phyloP scores from a whole-genome alignment of 2,329 filamentous ascomycete genomes.

The Neonectria ditissima region DNA sequence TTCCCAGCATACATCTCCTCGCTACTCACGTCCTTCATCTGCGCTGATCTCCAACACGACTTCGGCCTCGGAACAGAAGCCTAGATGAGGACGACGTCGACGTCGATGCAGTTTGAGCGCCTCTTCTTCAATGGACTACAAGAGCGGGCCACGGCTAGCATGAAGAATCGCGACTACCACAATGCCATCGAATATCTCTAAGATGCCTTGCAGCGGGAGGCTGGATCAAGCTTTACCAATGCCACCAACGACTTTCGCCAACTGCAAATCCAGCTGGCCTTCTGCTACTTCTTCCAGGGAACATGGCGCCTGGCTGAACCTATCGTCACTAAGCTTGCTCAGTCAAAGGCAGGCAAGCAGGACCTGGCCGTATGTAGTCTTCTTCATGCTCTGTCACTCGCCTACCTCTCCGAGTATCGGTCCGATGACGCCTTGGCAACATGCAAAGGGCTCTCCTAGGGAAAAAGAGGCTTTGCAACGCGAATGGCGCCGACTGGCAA shows the following conservation, averaged over 20 bases:
- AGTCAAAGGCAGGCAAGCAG: neutral
- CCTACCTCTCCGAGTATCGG: constrained; percentile 34
- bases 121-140: constrained; percentile 35
- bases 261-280: constrained; percentile 38
- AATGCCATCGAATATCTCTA: constrained; percentile 41
- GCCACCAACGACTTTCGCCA: constrained; percentile 18
- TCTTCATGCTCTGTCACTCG: constrained; percentile 13
- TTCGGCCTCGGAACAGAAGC: neutral
- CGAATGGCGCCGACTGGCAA: constrained; percentile 7
- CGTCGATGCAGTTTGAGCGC: constrained; percentile 21
- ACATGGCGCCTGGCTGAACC: constrained; percentile 37
- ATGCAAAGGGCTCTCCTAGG: constrained; percentile 38
- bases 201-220: constrained; percentile 28
- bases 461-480: constrained; percentile 39
- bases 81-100: constrained; percentile 13
- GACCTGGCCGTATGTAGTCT: constrained; percentile 13
- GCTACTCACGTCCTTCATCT: neutral
- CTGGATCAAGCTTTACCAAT: neutral
- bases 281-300: constrained; percentile 40
- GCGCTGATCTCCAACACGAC: neutral
- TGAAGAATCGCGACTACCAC: constrained; percentile 35
- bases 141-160: constrained; percentile 40
- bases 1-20: neutral
- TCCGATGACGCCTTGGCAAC: constrained; percentile 40
- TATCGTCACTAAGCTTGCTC: constrained; percentile 1